phyloP scores from a whole-genome alignment of 2,329 filamentous ascomycete species.

The Diaporthe vexans region DNA sequence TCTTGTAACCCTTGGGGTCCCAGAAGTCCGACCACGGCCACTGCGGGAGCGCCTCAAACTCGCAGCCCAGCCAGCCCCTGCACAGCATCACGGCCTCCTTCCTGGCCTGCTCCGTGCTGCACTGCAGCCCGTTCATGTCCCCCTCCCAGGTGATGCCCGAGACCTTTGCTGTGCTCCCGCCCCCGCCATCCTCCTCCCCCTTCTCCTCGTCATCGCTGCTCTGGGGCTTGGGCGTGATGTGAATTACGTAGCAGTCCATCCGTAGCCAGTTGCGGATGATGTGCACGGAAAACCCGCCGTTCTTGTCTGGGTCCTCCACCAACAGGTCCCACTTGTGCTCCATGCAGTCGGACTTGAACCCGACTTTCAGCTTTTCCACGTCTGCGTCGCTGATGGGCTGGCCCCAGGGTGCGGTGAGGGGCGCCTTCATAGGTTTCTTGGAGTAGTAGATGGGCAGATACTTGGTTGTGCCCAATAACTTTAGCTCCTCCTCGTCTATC shows the following conservation, averaged over 20 bases:
- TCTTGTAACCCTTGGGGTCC: constrained; percentile 35
- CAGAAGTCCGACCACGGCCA: constrained; percentile 44
- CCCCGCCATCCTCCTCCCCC: too few species aligned
- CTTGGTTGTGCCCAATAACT: background rate
- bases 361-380: constrained; percentile 45
- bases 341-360: constrained; percentile 44
- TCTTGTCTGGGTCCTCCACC: constrained; percentile 44
- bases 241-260: constrained; percentile 43
- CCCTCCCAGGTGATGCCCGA: constrained; percentile 44
- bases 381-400: constrained; percentile 44
- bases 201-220: background rate
- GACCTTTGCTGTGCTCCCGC: constrained; percentile 27
- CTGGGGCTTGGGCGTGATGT: constrained; percentile 18
- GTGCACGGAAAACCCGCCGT: constrained; percentile 44
- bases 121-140: constrained; percentile 42
- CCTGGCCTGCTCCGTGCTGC: constrained; percentile 45
- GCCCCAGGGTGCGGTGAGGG: constrained; percentile 44
- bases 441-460: constrained; percentile 45
- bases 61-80: constrained; percentile 43
- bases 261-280: constrained; percentile 45
- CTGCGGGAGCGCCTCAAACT: constrained; percentile 44
- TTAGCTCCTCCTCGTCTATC: background rate
- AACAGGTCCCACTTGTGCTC: constrained; percentile 46
- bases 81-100: constrained; percentile 44
- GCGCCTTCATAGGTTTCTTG: constrained; percentile 37